Base-by-base conservation (phyloP, 306 rosid species). In the Vigna nakashimae region DNA sequence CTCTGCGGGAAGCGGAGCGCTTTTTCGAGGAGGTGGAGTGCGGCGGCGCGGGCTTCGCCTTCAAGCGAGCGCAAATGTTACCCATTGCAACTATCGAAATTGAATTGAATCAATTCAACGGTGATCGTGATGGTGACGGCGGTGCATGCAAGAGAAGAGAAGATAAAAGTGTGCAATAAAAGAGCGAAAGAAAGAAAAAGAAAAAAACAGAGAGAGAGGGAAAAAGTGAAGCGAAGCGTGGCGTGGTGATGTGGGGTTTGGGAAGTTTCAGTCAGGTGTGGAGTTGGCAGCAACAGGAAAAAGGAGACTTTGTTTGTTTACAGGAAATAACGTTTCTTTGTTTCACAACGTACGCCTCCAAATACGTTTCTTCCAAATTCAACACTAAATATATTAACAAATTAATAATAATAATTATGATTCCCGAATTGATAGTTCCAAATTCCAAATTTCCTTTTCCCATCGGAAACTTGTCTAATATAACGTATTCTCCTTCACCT, bases 31-130 rank as follows among this genome's bases (percentile, higher is more conserved):
- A 70, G 22, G 71, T 38, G 12, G 46, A 42, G 46, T 9, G 46
- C 2, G 90, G 73, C 3, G 90, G 45, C 53, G 32, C 3, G 1
- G 92, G 69, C 26, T 83, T 85, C 26, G 86, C 82, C 63, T 87
- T 79, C 67, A 89, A 74, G 62, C 90, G 76, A 67, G 97, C 73
- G 36, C 99, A 95, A 30, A 92, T 84, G 74, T 95, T 95, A 7
- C 99, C 99, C 99, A 96, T 95, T 84, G 50, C 4, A 45, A 45
- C 5, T 11, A 26, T 3, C 22, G 20, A 8, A 20, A 28, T 28
- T 12, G 14, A 55, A 45, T 24, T 20, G 38, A 49, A 49, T 15
- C 2, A 52, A 52, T 17, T 42, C 9, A 22, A 52, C 3, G 9
- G 22, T 4, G 57, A 7, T n/a, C 24, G 11, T 18, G 11, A 2